phyloP scores from a whole-genome alignment of 352 stramenopile genomes.

The Pythium pectinolyticum region DNA sequence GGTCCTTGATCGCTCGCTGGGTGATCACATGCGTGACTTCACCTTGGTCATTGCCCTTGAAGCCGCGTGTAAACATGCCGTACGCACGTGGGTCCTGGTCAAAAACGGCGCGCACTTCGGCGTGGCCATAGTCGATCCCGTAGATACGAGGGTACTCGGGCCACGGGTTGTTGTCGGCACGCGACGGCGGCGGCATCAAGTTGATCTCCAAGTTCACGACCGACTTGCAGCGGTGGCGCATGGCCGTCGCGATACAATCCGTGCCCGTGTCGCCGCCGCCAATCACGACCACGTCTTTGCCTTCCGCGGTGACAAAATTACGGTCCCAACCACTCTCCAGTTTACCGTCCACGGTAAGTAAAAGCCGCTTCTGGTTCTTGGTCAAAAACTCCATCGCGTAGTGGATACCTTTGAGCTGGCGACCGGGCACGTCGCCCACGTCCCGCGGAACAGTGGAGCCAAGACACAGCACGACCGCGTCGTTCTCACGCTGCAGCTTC shows the following conservation, averaged over 20 bases:
- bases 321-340: conserved; percentile 95
- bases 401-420: conserved; percentile 94
- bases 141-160: conserved; percentile 97
- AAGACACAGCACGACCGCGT: conserved; percentile 94
- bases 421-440: conserved; percentile 78
- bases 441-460: conserved; percentile 95
- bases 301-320: conserved; percentile 95
- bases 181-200: conserved; percentile 86
- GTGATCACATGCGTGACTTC: conserved; percentile 81
- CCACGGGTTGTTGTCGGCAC: conserved; percentile 95
- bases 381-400: conserved; percentile 98
- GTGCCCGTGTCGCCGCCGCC: conserved; percentile 96
- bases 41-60: conserved; percentile 72
- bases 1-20: conserved; percentile 50
- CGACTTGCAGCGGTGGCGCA: conserved; percentile 96
- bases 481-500: conserved; percentile 70
- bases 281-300: conserved; percentile 98
- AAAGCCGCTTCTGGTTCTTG: conserved; percentile 96
- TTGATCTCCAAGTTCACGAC: conserved; percentile 98
- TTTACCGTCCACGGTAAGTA: conserved; percentile 94
- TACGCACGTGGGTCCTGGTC: conserved; percentile 89
- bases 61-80: conserved; percentile 70
- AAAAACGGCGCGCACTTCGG: conserved; percentile 92
- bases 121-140: conserved; percentile 98
- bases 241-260: conserved; percentile 98